A percentile compares a stretch with the other conserved stretches of the same genome.
Conservation (phyloP, 2,329 filamentous ascomycete genomes). For the Epichloe hybrida region DNA sequence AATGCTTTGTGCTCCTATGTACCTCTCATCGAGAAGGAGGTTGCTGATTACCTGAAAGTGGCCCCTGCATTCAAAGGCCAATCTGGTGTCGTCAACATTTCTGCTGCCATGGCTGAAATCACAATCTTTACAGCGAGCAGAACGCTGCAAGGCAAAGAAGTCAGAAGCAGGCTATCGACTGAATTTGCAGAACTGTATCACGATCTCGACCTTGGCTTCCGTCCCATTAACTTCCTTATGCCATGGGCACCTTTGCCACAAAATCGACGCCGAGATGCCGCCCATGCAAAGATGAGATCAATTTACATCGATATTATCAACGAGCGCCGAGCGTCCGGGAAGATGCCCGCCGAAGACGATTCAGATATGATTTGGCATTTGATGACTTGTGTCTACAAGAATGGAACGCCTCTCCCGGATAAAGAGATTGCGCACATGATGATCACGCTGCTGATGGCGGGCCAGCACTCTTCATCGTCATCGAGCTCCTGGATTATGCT, state of each 20-base stretch:
- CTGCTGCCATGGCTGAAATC: slow-evolving; percentile 67
- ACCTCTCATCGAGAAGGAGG: slow-evolving; percentile 62
- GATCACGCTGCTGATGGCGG: slow-evolving; percentile 86
- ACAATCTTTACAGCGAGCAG: slow-evolving; percentile 85
- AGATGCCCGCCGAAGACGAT: slow-evolving; percentile 37
- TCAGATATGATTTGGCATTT: slow-evolving; percentile 81
- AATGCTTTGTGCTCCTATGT: slow-evolving; percentile 66
- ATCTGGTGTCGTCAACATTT: slow-evolving; percentile 57
- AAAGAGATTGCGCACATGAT: slow-evolving; percentile 84
- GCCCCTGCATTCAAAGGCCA: slow-evolving; percentile 52
- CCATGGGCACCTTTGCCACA: slow-evolving; percentile 83
- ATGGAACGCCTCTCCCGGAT: slow-evolving; percentile 65
- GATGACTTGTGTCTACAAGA: slow-evolving; percentile 76
- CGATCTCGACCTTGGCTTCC: slow-evolving; percentile 82
- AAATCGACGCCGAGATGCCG: slow-evolving; percentile 68
- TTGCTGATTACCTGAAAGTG: slow-evolving; percentile 57
- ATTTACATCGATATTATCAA: slow-evolving; percentile 74
- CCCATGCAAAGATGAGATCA: slow-evolving; percentile 54
- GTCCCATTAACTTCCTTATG: slow-evolving; percentile 78
- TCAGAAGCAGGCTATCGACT: slow-evolving; percentile 58
- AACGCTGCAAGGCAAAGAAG: slow-evolving; percentile 71
- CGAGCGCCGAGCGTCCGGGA: slow-evolving; percentile 47
- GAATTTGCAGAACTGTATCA: slow-evolving; percentile 78
- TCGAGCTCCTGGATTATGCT: slow-evolving; percentile 78
- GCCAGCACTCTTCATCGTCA: slow-evolving; percentile 78